Evolutionary conservation across 257 asterid species (phyloP).

Genomic region (Solanum tacnaense): DNA sequence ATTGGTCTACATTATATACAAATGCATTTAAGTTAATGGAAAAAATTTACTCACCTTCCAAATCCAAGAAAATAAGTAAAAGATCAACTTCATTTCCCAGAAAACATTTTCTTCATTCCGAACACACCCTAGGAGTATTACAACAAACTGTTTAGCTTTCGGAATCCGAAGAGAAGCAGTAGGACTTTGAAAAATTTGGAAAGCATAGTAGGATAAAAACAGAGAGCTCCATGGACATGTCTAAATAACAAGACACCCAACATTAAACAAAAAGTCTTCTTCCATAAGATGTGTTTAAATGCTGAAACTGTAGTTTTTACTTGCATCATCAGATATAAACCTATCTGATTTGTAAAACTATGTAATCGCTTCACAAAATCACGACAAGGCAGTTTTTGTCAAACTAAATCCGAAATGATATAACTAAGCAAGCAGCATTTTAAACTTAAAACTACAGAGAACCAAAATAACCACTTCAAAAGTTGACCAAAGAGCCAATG

Average conservation of each 20-base stretch:
- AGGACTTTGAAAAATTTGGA: neutral
- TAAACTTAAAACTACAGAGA: neutral
- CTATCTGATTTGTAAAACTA: neutral
- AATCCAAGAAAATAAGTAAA: neutral
- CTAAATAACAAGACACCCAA: neutral
- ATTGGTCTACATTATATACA: neutral
- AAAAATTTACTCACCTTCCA: neutral
- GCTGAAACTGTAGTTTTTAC: neutral
- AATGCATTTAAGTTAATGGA: neutral
- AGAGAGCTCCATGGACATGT: neutral
- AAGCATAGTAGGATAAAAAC: neutral
- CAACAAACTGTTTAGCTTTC: neutral
- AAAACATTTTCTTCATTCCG: neutral
- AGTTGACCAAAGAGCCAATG: neutral
- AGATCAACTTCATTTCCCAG: neutral
- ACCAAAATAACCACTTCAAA: neutral
- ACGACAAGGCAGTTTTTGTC: neutral
- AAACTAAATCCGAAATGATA: neutral
- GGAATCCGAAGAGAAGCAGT: neutral
- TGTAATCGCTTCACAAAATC: neutral
- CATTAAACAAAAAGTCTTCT: neutral
- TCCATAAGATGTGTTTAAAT: neutral
- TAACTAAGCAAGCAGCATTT: neutral
- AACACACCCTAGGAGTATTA: neutral
- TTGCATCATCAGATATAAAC: neutral